Conservation (phyloP, 345 rosid species). For the Laguncularia racemosa region DNA sequence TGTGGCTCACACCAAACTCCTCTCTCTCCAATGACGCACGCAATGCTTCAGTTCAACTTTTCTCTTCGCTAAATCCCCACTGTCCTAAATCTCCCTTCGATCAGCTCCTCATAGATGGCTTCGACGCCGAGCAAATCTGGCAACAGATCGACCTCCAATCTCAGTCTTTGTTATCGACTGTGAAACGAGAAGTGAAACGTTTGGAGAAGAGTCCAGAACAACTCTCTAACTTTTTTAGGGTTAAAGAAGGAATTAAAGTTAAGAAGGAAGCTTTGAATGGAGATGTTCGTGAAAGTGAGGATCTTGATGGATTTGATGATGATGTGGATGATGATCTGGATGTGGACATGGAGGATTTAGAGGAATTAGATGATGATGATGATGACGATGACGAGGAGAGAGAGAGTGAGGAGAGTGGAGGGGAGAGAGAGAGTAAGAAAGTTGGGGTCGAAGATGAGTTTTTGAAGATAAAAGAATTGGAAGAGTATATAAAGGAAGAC, state of each 20-base stretch:
- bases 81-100: constrained; percentile 65
- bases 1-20: constrained; percentile 55
- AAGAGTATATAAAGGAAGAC: constrained; percentile 60
- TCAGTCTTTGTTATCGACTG: constrained; percentile 42
- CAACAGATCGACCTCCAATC: constrained; percentile 86
- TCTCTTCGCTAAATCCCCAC: constrained; percentile 43
- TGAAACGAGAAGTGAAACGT: constrained; percentile 47
- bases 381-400: constrained; percentile 13
- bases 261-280: constrained; percentile 17
- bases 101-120: constrained; percentile 59
- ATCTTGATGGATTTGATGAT: constrained; percentile 20
- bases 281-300: constrained; percentile 27
- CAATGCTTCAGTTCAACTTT: constrained; percentile 49
- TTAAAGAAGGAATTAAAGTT: constrained; percentile 4
- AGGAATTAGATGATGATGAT: constrained; percentile 5
- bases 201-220: constrained; percentile 56
- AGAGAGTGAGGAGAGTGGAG: constrained; percentile 13
- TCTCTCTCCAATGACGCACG: constrained; percentile 46
- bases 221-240: constrained; percentile 26
- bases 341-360: constrained; percentile 12
- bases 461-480: constrained; percentile 73
- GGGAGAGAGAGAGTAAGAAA: constrained; percentile 8
- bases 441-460: constrained; percentile 73
- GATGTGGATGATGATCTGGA: constrained; percentile 27
- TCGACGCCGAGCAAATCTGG: constrained; percentile 94